Conservation (phyloP, 2,329 filamentous ascomycete genomes). For the Monilinia laxa region DNA sequence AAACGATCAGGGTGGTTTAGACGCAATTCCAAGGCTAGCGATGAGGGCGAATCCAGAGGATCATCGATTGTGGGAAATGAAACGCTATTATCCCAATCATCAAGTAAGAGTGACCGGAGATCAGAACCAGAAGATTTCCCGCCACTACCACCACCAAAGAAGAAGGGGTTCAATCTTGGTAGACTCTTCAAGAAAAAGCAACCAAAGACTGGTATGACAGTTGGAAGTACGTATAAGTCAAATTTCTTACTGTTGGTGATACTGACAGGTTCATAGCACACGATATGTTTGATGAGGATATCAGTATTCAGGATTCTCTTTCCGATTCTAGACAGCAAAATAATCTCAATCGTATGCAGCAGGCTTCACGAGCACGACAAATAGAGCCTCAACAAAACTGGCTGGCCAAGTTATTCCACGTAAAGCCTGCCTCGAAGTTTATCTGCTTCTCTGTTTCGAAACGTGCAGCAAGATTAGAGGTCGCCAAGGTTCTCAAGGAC, state of each 20-base stretch:
- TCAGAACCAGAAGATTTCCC: constrained; percentile 20
- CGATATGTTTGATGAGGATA: constrained; percentile 36
- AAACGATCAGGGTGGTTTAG: constrained; percentile 41
- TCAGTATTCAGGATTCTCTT: constrained; percentile 34
- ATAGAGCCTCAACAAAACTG: constrained; percentile 76
- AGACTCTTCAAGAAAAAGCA: constrained; percentile 38
- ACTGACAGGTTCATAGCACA: constrained; percentile 26
- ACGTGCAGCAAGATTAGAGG: constrained; percentile 72
- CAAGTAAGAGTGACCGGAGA: constrained; percentile 26
- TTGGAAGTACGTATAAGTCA: constrained; percentile 34
- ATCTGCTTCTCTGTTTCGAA: constrained; percentile 75
- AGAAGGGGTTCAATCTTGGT: constrained; percentile 37
- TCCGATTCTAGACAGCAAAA: constrained; percentile 30
- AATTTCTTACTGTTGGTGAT: background rate
- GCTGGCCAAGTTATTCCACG: constrained; percentile 83
- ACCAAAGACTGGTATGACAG: constrained; percentile 35
- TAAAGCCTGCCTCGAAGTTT: constrained; percentile 76
- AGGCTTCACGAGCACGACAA: constrained; percentile 40
- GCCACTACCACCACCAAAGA: constrained; percentile 29
- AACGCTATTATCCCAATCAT: constrained; percentile 25
- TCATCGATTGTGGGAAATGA: constrained; percentile 25
- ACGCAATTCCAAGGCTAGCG: constrained; percentile 35
- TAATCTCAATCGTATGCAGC: constrained; percentile 19
- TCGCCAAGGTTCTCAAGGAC: constrained; percentile 71
- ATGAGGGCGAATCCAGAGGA: constrained; percentile 29